Evolutionary conservation across 305 asterid genomes (phyloP).

Genomic region (Lippia alba): DNA sequence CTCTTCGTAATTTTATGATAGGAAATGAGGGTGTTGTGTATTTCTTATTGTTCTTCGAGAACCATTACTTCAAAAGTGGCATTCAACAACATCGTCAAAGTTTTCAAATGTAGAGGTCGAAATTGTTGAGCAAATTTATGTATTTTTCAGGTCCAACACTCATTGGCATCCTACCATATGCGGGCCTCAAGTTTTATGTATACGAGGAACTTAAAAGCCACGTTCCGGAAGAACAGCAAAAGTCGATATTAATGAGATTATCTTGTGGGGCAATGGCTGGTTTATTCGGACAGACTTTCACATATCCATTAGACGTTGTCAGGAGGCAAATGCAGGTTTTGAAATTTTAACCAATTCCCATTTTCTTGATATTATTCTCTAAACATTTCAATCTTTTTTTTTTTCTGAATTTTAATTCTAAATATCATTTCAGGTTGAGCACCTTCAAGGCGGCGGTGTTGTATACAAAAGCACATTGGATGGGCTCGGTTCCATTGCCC

Average conservation of each 20-base stretch:
- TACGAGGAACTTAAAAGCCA: slow-evolving; percentile 85
- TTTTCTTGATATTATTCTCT: too few relatives aligned
- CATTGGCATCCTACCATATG: slow-evolving; percentile 92
- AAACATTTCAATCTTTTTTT: too few relatives aligned
- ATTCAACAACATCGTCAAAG: too few relatives aligned
- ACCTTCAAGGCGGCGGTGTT: slow-evolving; percentile 59
- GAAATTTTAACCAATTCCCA: too few relatives aligned
- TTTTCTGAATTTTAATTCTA: background rate
- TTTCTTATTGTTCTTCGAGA: too few relatives aligned
- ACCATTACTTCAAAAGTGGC: background rate
- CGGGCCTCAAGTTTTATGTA: slow-evolving; percentile 88
- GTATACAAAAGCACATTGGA: slow-evolving; percentile 69
- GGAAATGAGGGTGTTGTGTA: too few relatives aligned
- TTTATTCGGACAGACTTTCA: slow-evolving; percentile 90
- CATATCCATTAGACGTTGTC: slow-evolving; percentile 94
- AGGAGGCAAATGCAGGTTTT: slow-evolving; percentile 98
- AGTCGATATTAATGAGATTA: slow-evolving; percentile 73
- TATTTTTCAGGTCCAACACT: slow-evolving; percentile 82
- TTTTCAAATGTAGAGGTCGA: slow-evolving; percentile 5
- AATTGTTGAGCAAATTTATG: slow-evolving; percentile 17
- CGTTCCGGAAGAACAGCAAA: slow-evolving; percentile 85
- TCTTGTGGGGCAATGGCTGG: slow-evolving; percentile 98
- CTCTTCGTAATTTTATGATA: too few relatives aligned
- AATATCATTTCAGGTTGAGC: slow-evolving; percentile 68
- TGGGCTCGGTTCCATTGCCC: slow-evolving; percentile 64